Conservation (phyloP, 2,329 filamentous ascomycete genomes). For the Myriosclerotinia curreyana region DNA sequence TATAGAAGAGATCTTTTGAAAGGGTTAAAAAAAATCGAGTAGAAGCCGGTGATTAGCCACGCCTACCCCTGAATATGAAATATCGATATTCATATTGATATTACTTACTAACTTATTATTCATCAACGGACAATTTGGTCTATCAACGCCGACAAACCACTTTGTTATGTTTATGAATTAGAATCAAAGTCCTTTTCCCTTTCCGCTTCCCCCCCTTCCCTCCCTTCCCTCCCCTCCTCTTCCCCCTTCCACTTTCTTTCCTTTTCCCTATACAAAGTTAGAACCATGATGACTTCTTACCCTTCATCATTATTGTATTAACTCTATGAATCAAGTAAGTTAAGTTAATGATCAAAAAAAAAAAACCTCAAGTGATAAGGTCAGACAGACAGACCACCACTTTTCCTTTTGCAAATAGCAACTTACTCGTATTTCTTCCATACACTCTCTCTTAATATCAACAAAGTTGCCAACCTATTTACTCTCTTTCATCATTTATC, state of each 20-base stretch:
- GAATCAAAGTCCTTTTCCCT: no score
- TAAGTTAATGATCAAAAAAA: constrained; percentile 9
- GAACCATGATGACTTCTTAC: constrained; percentile 6
- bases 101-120: no score
- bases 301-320: neutral
- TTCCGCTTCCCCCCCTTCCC: no score
- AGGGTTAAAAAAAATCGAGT: no score
- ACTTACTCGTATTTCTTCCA: neutral
- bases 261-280: neutral
- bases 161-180: no score
- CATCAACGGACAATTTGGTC: no score
- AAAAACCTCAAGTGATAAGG: constrained; percentile 22
- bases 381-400: constrained; percentile 4
- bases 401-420: constrained; percentile 2
- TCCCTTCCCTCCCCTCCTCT: neutral
- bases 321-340: neutral
- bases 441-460: neutral
- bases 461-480: neutral
- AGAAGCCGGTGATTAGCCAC: no score
- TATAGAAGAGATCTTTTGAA: no score
- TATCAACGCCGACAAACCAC: no score
- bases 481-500: neutral
- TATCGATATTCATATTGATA: no score
- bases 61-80: no score
- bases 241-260: neutral